Evolutionary conservation across 345 rosid genomes (phyloP).

Genomic region (Barbarea vulgaris): DNA sequence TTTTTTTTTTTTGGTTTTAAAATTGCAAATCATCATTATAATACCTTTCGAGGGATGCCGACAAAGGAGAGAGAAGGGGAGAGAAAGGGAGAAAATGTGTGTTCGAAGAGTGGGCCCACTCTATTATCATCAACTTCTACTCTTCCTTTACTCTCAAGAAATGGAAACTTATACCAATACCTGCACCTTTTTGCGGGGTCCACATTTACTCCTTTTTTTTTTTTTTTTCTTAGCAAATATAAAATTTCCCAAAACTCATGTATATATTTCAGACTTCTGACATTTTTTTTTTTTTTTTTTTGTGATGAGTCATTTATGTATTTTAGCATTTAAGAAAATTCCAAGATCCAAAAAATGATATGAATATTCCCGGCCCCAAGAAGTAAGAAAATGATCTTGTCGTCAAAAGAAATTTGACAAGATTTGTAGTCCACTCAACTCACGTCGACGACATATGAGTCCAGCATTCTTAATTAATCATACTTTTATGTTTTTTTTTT

Average conservation of each 20-base stretch:
- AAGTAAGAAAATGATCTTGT: too few species aligned
- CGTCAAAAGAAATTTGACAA: neutral
- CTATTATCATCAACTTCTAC: conserved; percentile 76
- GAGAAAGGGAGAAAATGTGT: conserved; percentile 80
- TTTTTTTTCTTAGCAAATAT: too few species aligned
- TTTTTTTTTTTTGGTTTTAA: neutral
- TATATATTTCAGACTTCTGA: neutral
- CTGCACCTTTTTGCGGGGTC: too few species aligned
- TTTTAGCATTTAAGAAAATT: neutral
- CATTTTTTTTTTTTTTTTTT: too few species aligned
- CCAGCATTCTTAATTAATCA: neutral
- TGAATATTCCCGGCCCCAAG: too few species aligned
- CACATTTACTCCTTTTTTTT: too few species aligned
- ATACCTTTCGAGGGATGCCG: conserved; percentile 85
- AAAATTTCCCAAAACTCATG: too few species aligned
- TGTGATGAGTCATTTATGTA: too few species aligned
- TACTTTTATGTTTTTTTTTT: too few species aligned
- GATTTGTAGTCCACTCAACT: conserved; percentile 31
- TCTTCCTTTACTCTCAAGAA: conserved; percentile 92
- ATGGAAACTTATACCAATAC: conserved; percentile 79
- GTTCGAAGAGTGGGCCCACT: conserved; percentile 91
- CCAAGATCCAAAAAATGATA: neutral
- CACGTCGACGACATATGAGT: neutral
- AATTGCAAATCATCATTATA: neutral
- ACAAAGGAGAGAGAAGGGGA: conserved; percentile 85